Conservation (phyloP, 2,329 filamentous ascomycete genomes). For the Stagonosporopsis rhizophila region DNA sequence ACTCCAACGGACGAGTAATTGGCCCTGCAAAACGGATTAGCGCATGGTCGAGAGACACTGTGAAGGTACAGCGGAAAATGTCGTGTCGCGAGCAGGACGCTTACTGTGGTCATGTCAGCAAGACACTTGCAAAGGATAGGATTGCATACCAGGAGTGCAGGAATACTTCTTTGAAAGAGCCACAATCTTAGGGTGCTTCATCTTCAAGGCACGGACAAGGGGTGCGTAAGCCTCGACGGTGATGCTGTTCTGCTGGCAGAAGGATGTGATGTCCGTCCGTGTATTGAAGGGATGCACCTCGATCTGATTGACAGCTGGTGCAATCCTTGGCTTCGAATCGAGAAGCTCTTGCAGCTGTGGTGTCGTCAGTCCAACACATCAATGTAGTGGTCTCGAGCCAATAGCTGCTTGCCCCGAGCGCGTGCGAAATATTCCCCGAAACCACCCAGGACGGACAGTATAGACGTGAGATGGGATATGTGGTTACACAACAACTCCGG, state of each 20-base stretch:
- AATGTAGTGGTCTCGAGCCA: conserved; percentile 5
- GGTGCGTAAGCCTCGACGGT: conserved; percentile 82
- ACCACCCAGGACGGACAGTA: background rate
- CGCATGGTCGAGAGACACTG: background rate
- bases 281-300: conserved; percentile 85
- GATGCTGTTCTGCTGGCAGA: conserved; percentile 71
- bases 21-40: conserved; percentile 41
- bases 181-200: conserved; percentile 70
- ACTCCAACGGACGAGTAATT: conserved; percentile 80
- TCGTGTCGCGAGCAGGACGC: background rate
- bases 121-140: background rate
- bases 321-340: conserved; percentile 65
- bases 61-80: background rate
- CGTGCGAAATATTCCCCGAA: conserved; percentile 1
- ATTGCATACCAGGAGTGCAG: conserved; percentile 65
- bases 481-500: conserved; percentile 15
- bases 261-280: conserved; percentile 68
- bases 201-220: conserved; percentile 72
- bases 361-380: conserved; percentile 21
- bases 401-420: conserved; percentile 10
- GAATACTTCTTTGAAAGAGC: conserved; percentile 70
- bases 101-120: conserved; percentile 16
- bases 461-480: conserved; percentile 4
- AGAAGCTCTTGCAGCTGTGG: conserved; percentile 72
- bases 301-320: conserved; percentile 79